These are phyloP conservation scores for Jacaranda mimosifolia DNA, from an alignment of 257 asterid species.

Conservation along the genomic window DNA sequence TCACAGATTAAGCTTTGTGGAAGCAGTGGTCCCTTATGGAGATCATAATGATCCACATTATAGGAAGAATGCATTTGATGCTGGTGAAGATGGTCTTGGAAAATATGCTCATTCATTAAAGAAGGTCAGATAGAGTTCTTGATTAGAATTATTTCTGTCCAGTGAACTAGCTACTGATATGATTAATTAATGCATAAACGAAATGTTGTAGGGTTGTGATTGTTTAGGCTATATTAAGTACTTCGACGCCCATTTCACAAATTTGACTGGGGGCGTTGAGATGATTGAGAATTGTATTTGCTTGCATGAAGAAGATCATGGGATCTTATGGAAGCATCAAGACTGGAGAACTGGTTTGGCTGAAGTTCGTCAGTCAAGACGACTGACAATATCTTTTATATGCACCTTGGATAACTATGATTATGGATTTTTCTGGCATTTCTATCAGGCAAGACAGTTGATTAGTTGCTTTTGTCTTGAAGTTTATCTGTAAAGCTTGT, in stretches of 20 bases:
- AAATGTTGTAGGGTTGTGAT: constrained; percentile 79
- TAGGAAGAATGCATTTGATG: constrained; percentile 98
- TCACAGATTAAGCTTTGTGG: constrained; percentile 96
- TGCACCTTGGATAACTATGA: constrained; percentile 98
- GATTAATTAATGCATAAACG: no score
- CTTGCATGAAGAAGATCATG: constrained; percentile 96
- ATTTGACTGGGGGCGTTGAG: constrained; percentile 96
- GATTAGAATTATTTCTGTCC: no score
- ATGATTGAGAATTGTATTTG: constrained; percentile 94
- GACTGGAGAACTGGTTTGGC: constrained; percentile 98
- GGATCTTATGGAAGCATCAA: constrained; percentile 98
- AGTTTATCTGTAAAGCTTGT: no score
- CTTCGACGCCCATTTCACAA: constrained; percentile 91
- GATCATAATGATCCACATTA: constrained; percentile 99
- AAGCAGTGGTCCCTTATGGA: constrained; percentile 99
- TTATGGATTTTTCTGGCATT: constrained; percentile 97
- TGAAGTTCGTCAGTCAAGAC: constrained; percentile 96
- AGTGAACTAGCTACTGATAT: no score
- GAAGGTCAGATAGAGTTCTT: constrained; percentile 50
- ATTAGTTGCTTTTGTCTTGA: constrained; percentile 1
- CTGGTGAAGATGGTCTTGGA: constrained; percentile 99
- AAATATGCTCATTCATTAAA: constrained; percentile 96
- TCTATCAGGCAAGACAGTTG: constrained; percentile 75
- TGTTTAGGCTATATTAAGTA: constrained; percentile 88
- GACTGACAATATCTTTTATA: constrained; percentile 87